These are phyloP conservation scores for Dalechampia spathulata DNA, from an alignment of 441 rosid genomes.

Conservation along the genomic window DNA sequence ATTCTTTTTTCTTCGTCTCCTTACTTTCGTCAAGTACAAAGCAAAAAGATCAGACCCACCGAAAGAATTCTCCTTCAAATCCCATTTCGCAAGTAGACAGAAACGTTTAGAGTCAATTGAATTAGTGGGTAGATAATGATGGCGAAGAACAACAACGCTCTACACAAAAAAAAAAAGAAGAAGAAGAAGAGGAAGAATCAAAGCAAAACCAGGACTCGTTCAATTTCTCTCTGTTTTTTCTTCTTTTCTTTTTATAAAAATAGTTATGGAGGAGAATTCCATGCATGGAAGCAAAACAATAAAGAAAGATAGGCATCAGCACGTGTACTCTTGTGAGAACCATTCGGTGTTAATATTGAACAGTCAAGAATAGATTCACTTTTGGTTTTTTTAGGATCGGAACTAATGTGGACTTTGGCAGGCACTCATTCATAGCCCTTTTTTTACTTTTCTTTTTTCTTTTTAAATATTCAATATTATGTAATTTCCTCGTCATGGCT, in stretches of 20 bases:
- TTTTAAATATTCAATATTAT: too few species aligned
- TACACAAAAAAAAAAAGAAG: too few species aligned
- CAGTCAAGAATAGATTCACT: conserved; percentile 45
- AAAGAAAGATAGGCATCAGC: conserved; percentile 41
- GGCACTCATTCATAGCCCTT: too few species aligned
- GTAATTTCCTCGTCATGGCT: too few species aligned
- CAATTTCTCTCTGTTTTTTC: conserved; percentile 14
- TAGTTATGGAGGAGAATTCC: conserved; percentile 62
- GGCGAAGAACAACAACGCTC: too few species aligned
- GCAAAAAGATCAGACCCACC: conserved; percentile 29
- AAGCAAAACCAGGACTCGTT: conserved; percentile 38
- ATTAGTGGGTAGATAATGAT: too few species aligned
- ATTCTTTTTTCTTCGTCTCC: too few species aligned
- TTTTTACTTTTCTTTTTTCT: too few species aligned
- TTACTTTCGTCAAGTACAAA: too few species aligned
- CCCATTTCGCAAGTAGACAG: conserved; percentile 12
- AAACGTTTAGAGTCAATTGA: too few species aligned
- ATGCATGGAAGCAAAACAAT: conserved; percentile 73
- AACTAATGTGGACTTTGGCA: conserved; percentile 16
- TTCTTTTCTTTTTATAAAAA: too few species aligned
- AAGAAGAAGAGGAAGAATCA: conserved; percentile 45
- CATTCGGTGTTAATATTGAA: conserved; percentile 22
- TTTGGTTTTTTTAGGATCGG: conserved; percentile 23
- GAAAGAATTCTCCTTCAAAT: conserved; percentile 13
- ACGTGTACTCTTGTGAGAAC: conserved; percentile 41